Evolutionary conservation across 2,329 filamentous ascomycete species (phyloP).

Genomic region (Blumeria graminis): DNA sequence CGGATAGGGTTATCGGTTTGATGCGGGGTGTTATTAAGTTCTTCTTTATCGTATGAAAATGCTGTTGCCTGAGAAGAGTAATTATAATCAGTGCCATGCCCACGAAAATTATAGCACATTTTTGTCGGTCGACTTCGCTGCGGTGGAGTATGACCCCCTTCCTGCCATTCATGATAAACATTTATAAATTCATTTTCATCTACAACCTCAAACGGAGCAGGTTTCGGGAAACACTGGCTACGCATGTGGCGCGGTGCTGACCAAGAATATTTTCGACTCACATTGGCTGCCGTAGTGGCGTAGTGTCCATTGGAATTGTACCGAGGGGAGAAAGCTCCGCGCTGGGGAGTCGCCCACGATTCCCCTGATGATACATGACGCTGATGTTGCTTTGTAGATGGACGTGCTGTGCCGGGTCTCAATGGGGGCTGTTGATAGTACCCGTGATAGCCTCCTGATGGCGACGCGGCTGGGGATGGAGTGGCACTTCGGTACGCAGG

Average conservation of each 20-base stretch:
- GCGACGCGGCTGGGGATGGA: constrained; percentile 15
- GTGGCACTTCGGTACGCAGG: constrained; percentile 13
- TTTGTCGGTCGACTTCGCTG: constrained; percentile 11
- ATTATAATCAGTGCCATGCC: constrained; percentile 16
- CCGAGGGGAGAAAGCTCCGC: constrained; percentile 14
- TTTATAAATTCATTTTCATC: constrained; percentile 16
- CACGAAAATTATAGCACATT: constrained; percentile 14
- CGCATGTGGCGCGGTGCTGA: constrained; percentile 12
- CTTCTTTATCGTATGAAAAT: constrained; percentile 14
- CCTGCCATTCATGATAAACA: constrained; percentile 11
- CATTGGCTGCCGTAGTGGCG: constrained; percentile 17
- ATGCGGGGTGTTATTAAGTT: constrained; percentile 9
- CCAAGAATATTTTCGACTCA: constrained; percentile 16
- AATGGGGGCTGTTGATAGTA: constrained; percentile 9
- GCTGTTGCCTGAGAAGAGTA: constrained; percentile 13
- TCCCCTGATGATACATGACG: constrained; percentile 15
- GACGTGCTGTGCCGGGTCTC: constrained; percentile 4
- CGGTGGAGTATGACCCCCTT: constrained; percentile 11
- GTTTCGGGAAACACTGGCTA: constrained; percentile 15
- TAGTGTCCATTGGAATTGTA: constrained; percentile 16
- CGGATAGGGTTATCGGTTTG: constrained; percentile 9
- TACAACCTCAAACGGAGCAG: constrained; percentile 8
- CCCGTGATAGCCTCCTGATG: constrained; percentile 13
- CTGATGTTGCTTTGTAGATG: constrained; percentile 12
- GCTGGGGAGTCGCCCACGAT: constrained; percentile 10